A percentile compares a stretch with the other conserved stretches of the same genome.
Conservation (phyloP, 208 protist genomes). For the Leishmania tarentolae region DNA sequence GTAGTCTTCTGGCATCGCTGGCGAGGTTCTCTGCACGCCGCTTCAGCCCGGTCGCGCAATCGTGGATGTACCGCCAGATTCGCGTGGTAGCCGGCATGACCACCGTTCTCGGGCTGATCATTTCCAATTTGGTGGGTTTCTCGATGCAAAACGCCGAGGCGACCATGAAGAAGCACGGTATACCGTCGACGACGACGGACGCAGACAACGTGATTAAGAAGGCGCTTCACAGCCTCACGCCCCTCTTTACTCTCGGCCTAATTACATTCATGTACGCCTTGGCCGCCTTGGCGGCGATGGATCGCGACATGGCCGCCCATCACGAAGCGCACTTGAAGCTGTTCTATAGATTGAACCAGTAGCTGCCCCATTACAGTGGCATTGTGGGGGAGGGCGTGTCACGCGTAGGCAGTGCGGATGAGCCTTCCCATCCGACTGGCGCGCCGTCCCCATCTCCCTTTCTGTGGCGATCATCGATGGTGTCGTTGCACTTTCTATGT, state of each 20-base stretch:
- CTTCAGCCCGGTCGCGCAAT: slow-evolving; percentile 14
- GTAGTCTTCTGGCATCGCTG: slow-evolving; percentile 8
- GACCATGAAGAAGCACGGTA: not conserved
- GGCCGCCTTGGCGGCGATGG: slow-evolving; percentile 6
- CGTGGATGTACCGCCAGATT: slow-evolving; percentile 22
- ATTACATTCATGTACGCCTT: not conserved
- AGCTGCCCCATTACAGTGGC: not conserved
- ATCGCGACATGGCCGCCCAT: slow-evolving; percentile 13
- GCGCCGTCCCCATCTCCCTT: not conserved
- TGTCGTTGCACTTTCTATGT: not conserved
- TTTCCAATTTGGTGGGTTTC: slow-evolving; percentile 59
- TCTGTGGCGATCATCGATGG: not conserved
- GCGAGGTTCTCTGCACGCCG: slow-evolving; percentile 17
- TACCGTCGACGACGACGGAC: not conserved
- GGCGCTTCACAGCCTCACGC: not conserved
- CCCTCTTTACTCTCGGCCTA: not conserved
- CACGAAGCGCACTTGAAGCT: slow-evolving; percentile 5
- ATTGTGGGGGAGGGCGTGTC: too few relatives aligned
- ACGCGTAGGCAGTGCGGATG: too few relatives aligned
- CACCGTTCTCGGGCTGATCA: slow-evolving; percentile 45
- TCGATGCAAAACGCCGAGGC: slow-evolving; percentile 12
- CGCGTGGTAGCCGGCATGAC: slow-evolving; percentile 33
- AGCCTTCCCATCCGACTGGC: not conserved
- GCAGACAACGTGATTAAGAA: not conserved
- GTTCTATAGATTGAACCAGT: slow-evolving; percentile 6